Evolutionary conservation across 371 early-diverging fungal species (phyloP).

Genomic region (Mucor irregularis): DNA sequence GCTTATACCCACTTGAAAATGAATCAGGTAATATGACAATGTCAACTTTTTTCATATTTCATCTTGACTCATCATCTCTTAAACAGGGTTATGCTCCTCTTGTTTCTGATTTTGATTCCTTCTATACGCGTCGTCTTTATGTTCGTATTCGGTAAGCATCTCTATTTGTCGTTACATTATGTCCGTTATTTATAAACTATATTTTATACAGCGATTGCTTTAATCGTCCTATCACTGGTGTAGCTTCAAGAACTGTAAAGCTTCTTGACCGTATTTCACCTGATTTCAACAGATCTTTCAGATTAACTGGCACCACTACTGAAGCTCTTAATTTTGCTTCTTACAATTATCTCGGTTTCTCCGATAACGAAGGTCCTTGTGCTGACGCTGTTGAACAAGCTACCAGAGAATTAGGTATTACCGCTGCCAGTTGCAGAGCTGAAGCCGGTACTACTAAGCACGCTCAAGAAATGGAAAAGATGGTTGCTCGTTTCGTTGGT

Average conservation of each 20-base stretch:
- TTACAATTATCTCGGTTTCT: constrained; percentile 99
- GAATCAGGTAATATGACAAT: constrained; percentile 54
- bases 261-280: constrained; percentile 83
- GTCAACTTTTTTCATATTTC: background rate
- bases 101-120: constrained; percentile 94
- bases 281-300: constrained; percentile 88
- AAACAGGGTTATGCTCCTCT: constrained; percentile 92
- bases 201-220: constrained; percentile 81
- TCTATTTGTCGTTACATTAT: background rate
- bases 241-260: constrained; percentile 91
- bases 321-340: constrained; percentile 96
- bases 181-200: background rate
- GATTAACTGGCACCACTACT: constrained; percentile 79
- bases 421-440: constrained; percentile 65
- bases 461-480: constrained; percentile 82
- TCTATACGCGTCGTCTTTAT: constrained; percentile 96
- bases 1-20: constrained; percentile 72
- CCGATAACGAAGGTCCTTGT: constrained; percentile 88
- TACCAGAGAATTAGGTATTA: constrained; percentile 65
- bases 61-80: no score
- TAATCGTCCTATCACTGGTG: constrained; percentile 95
- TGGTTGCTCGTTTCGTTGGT: constrained; percentile 96
- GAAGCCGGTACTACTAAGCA: constrained; percentile 75
- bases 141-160: constrained; percentile 73
- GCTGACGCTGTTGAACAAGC: constrained; percentile 88